Base-by-base conservation (phyloP, 148 eudicot species). In the Spergularia bocconei region DNA sequence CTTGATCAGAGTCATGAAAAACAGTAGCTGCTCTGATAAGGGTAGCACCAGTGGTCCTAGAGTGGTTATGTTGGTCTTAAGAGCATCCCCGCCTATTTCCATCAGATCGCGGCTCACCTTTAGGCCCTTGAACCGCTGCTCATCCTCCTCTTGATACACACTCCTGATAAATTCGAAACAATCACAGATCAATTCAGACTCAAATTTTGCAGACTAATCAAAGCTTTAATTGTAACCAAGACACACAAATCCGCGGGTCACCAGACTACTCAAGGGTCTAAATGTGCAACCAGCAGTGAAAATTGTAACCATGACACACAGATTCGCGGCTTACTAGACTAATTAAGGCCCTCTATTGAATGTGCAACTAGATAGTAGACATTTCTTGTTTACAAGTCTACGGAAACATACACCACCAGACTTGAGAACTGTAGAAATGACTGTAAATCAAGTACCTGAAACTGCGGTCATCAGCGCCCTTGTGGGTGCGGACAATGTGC, bases 41-140 rank as follows among this genome's bases (percentile, higher is more conserved):
- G 99, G 99, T 15, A 95, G 86, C 63, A 95, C 99, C 11, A 95
- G 82, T 1, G 99, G 99, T 15, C 99, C 96, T 1, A 95, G 85
- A 3, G 99, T 95, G 21, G 99, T 95, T 78, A 95, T 92, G 89
- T 95, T 95, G 72, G 99, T 92, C 84, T 95, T 95, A 29, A 95
- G 82, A 0, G 99, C 99, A 44, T 95, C 97, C 0, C 92, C 99
- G 0, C 99, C 97, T 10, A 95, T 83, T 67, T 89, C 99, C 69
- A 91, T 80, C 36, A 95, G 77, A 12, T 95, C 92, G 70, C 85
- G 87, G 82, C 96, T 95, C 64, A 92, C 85, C 66, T 79, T 88
- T n/a, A 95, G 63, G 0, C 99, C 99, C 73, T 91, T 92, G 66
- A 79, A 82, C 55, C 85, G 57, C 39, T 86, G 84, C 9, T 75